phyloP scores from a whole-genome alignment of 2,329 filamentous ascomycete species.

The Verticillium longisporum region DNA sequence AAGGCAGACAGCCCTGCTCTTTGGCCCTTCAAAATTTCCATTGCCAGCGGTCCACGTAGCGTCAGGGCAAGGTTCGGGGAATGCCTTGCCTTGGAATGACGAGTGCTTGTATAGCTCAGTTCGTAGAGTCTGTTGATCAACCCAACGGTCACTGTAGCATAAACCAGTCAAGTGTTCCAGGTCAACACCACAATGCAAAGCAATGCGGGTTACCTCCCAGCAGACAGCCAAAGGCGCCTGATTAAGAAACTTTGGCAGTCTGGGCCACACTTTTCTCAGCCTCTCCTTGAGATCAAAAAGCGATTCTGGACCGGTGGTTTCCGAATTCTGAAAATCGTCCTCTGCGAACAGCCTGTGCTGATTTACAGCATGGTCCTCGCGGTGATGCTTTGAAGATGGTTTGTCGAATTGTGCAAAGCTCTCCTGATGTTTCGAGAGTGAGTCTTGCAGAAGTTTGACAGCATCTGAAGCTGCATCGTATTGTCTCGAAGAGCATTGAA shows the following conservation, averaged over 20 bases:
- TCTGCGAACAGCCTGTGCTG: neutral
- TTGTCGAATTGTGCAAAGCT: conserved; percentile 2
- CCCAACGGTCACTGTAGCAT: conserved; percentile 31
- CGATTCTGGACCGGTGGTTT: neutral
- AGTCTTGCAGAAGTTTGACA: neutral
- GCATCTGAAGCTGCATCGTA: neutral
- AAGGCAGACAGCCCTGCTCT: conserved; percentile 17
- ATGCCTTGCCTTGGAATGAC: conserved; percentile 32
- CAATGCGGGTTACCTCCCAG: conserved; percentile 46
- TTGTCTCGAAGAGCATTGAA: neutral
- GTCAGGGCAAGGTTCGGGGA: conserved; percentile 39
- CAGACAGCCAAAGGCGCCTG: conserved; percentile 39
- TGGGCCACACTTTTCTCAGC: neutral
- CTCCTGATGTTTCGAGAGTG: neutral
- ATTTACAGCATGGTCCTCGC: neutral
- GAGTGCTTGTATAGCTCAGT: conserved; percentile 28
- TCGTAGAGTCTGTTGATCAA: conserved; percentile 37
- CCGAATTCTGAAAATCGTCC: neutral
- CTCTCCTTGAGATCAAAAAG: neutral
- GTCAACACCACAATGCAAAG: conserved; percentile 36
- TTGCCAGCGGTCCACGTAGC: conserved; percentile 40
- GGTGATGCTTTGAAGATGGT: neutral
- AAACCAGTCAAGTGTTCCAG: conserved; percentile 23
- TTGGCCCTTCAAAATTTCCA: conserved; percentile 23
- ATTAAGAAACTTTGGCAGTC: conserved; percentile 19